Evolutionary conservation across 306 rosid genomes (phyloP).

Genomic region (Prunus mira): DNA sequence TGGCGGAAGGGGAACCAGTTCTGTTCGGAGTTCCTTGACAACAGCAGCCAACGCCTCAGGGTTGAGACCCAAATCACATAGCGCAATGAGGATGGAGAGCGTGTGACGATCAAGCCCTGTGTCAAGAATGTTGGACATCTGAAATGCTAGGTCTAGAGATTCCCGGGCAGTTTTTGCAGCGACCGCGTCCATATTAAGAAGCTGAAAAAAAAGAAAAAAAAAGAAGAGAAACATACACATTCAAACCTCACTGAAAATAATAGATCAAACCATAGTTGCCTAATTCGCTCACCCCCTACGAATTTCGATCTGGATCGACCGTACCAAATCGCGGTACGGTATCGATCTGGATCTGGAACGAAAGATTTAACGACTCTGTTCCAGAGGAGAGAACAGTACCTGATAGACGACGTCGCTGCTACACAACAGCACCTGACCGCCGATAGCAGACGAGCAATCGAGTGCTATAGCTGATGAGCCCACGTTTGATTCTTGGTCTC

Average conservation of each 20-base stretch:
- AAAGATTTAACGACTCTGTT: no score
- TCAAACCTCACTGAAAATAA: background rate
- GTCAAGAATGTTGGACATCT: conserved; percentile 64
- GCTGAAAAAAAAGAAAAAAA: background rate
- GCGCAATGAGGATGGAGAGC: conserved; percentile 73
- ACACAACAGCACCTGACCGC: no score
- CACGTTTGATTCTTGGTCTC: no score
- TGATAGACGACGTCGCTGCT: no score
- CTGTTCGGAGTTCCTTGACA: conserved; percentile 61
- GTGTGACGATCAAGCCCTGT: conserved; percentile 71
- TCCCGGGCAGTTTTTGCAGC: conserved; percentile 64
- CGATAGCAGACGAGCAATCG: no score
- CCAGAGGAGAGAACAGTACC: no score
- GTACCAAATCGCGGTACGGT: no score
- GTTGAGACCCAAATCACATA: conserved; percentile 76
- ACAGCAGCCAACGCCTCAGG: conserved; percentile 75
- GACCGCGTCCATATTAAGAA: conserved; percentile 52
- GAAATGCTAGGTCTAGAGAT: conserved; percentile 73
- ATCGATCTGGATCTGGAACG: no score
- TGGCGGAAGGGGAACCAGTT: conserved; percentile 17
- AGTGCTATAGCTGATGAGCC: no score
- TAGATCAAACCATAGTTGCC: background rate
- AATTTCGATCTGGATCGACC: no score
- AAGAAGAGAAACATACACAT: background rate
- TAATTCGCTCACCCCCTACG: no score